Evolutionary conservation across 352 stramenopile genomes (phyloP).

Genomic region (Phytophthora meadii): DNA sequence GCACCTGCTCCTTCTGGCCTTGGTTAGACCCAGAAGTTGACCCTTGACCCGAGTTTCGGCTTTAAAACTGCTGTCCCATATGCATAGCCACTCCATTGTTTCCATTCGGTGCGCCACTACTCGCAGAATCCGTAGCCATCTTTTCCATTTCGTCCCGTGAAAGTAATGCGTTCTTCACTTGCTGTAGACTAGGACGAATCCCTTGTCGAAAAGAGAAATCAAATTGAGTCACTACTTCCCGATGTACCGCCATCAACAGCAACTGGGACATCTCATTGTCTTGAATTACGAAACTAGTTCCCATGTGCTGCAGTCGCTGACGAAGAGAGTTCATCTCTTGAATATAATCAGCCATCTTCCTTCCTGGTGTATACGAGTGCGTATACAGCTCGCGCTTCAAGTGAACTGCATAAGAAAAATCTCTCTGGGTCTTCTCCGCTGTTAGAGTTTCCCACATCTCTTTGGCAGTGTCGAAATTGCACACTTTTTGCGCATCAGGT

Average conservation of each 20-base stretch:
- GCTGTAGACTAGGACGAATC: too few species aligned
- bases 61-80: neutral
- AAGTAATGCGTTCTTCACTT: too few species aligned
- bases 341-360: constrained; percentile 12
- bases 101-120: too few species aligned
- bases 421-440: neutral
- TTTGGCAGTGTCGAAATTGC: neutral
- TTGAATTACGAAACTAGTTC: neutral
- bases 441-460: constrained; percentile 1
- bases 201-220: too few species aligned
- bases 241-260: neutral
- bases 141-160: too few species aligned
- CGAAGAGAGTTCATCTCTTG: constrained; percentile 9
- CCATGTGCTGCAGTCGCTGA: constrained; percentile 11
- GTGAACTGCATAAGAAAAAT: constrained; percentile 2
- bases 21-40: too few species aligned
- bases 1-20: too few species aligned
- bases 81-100: neutral
- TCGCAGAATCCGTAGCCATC: too few species aligned
- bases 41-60: too few species aligned
- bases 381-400: neutral
- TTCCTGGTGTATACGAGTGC: neutral
- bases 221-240: too few species aligned
- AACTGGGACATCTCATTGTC: constrained; percentile 2
- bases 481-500: neutral